Evolutionary conservation across 306 rosid species (phyloP).

Genomic region (Neltuma alba): DNA sequence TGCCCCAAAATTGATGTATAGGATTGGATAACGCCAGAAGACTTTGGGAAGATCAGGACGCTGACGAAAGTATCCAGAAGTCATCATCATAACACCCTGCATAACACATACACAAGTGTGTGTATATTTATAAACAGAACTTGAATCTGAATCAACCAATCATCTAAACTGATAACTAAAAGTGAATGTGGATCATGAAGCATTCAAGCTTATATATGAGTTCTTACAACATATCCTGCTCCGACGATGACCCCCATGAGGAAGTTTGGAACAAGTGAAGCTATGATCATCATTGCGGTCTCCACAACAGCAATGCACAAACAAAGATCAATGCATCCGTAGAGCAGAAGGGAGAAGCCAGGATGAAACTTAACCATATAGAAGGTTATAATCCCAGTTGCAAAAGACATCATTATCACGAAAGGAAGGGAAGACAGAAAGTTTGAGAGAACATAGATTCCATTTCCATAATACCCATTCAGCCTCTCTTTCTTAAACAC

Average conservation of each 20-base stretch:
- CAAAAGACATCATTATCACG: conserved; percentile 69
- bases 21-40: conserved; percentile 85
- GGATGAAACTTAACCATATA: conserved; percentile 79
- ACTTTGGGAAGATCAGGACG: conserved; percentile 72
- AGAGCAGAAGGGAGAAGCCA: conserved; percentile 54
- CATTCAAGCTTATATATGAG: conserved; percentile 9
- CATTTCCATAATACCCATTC: conserved; percentile 74
- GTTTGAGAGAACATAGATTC: conserved; percentile 69
- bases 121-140: background rate
- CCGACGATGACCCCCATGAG: conserved; percentile 83
- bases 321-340: conserved; percentile 61
- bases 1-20: conserved; percentile 76
- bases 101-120: background rate
- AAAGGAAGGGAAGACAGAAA: conserved; percentile 84
- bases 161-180: background rate
- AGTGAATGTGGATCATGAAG: background rate
- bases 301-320: conserved; percentile 77
- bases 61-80: conserved; percentile 74
- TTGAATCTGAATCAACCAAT: background rate
- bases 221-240: conserved; percentile 83
- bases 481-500: conserved; percentile 75
- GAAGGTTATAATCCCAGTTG: conserved; percentile 63
- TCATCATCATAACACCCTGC: conserved; percentile 95
- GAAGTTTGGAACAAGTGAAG: conserved; percentile 91
- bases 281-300: conserved; percentile 86